These are phyloP conservation scores for Diaporthe ampelina DNA, from an alignment of 2,329 filamentous ascomycete genomes.

Conservation along the genomic window DNA sequence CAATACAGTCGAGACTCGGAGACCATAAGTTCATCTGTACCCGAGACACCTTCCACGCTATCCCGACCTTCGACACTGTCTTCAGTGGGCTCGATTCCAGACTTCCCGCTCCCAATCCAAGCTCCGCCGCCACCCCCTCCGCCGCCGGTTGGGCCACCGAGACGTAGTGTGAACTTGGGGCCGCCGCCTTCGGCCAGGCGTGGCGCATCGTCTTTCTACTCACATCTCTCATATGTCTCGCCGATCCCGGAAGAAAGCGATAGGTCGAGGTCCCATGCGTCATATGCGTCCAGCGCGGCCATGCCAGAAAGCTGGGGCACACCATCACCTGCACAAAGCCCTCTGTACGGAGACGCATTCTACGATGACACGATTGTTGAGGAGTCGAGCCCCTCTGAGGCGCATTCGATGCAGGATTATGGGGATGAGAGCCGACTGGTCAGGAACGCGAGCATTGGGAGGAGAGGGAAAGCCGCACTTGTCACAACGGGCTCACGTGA, in stretches of 20 bases:
- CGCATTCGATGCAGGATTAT: slow-evolving; percentile 52
- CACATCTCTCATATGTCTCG: slow-evolving; percentile 76
- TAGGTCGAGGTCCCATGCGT: slow-evolving; percentile 69
- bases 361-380: slow-evolving; percentile 66
- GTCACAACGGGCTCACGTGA: slow-evolving; percentile 53
- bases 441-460: slow-evolving; percentile 72
- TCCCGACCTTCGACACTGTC: slow-evolving; percentile 68
- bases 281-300: slow-evolving; percentile 79
- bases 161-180: slow-evolving; percentile 68
- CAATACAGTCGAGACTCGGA: slow-evolving; percentile 55
- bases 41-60: slow-evolving; percentile 63
- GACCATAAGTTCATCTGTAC: slow-evolving; percentile 49
- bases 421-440: slow-evolving; percentile 71
- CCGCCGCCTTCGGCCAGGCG: slow-evolving; percentile 73
- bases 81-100: slow-evolving; percentile 70
- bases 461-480: slow-evolving; percentile 70
- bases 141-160: slow-evolving; percentile 48
- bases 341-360: slow-evolving; percentile 62
- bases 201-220: slow-evolving; percentile 75
- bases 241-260: slow-evolving; percentile 82
- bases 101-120: slow-evolving; percentile 65
- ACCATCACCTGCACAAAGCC: slow-evolving; percentile 59
- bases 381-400: slow-evolving; percentile 48
- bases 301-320: slow-evolving; percentile 78
- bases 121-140: slow-evolving; percentile 43